These are phyloP conservation scores for Pseudozyma sp. DNA, from an alignment of 1,284 basidiomycete species.

Conservation along the genomic window DNA sequence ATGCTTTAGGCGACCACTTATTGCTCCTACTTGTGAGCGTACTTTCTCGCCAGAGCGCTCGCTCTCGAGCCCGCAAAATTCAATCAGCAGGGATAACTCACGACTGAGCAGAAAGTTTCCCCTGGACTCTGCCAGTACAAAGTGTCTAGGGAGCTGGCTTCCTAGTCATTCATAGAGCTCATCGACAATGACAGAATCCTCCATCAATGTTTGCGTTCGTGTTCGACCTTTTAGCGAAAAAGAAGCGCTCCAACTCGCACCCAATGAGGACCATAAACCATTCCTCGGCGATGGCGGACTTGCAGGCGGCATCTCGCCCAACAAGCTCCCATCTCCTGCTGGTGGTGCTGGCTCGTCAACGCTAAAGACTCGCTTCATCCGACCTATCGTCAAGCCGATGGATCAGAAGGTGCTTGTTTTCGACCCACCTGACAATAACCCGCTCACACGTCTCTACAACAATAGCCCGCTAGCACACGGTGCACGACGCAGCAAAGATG, in stretches of 20 bases:
- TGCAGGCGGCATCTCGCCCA: constrained; percentile 54
- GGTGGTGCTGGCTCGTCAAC: constrained; percentile 15
- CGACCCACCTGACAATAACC: constrained; percentile 64
- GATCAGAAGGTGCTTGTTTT: constrained; percentile 68
- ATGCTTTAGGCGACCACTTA: neutral
- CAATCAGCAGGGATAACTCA: no score
- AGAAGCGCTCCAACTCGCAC: constrained; percentile 60
- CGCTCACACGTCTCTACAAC: constrained; percentile 51
- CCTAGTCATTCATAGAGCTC: neutral
- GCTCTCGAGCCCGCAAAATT: neutral
- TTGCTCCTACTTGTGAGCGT: neutral
- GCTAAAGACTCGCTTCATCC: constrained; percentile 56
- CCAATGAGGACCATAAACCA: constrained; percentile 57
- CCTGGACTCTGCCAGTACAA: no score
- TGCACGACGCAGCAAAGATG: constrained; percentile 51
- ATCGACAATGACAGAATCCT: constrained; percentile 36
- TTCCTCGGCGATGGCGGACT: constrained; percentile 68
- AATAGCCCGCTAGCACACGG: constrained; percentile 36
- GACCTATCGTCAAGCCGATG: constrained; percentile 65
- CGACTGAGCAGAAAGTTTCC: no score
- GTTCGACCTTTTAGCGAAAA: constrained; percentile 65
- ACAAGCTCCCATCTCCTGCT: constrained; percentile 40
- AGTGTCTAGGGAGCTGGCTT: constrained; percentile 25
- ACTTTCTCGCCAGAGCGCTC: neutral
- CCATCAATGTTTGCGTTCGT: constrained; percentile 61